These are phyloP conservation scores for Penicillium vulpinum DNA, from an alignment of 2,329 filamentous ascomycete species.

Conservation along the genomic window DNA sequence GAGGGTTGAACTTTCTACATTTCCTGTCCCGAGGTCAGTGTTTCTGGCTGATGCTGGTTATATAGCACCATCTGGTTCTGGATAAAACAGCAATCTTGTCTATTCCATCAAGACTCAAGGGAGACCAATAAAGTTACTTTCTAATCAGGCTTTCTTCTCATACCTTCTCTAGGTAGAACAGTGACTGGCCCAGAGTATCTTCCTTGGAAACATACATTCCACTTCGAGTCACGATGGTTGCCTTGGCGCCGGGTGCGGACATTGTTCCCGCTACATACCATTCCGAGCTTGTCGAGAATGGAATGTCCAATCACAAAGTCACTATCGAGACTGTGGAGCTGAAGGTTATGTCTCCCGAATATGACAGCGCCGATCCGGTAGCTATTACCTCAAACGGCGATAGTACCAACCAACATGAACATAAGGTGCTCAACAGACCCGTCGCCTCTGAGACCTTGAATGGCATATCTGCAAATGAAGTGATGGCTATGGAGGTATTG, in stretches of 20 bases:
- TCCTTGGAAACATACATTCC: slow-evolving; percentile 1
- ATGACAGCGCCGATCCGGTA: slow-evolving; percentile 7
- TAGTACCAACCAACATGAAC: slow-evolving; percentile 3
- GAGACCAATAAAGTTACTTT: background rate
- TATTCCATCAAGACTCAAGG: background rate
- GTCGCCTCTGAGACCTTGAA: background rate
- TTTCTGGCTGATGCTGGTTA: slow-evolving; percentile 7
- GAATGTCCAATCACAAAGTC: background rate
- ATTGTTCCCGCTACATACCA: slow-evolving; percentile 7
- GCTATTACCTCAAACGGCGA: slow-evolving; percentile 18
- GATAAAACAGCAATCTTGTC: background rate
- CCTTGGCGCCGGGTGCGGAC: slow-evolving; percentile 15
- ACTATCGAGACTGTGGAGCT: background rate
- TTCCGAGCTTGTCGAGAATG: slow-evolving; percentile 4
- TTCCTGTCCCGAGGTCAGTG: slow-evolving; percentile 1
- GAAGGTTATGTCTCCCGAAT: slow-evolving; percentile 6
- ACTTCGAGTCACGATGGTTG: slow-evolving; percentile 20
- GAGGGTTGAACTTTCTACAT: background rate
- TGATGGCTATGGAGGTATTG: slow-evolving; percentile 21
- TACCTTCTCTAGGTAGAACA: background rate
- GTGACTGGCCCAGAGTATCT: slow-evolving; percentile 1
- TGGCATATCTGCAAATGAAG: background rate
- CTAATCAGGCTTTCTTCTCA: background rate
- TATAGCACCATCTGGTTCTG: slow-evolving; percentile 20
- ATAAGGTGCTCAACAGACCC: slow-evolving; percentile 6